These are phyloP conservation scores for Candida ascalaphidarum DNA, from an alignment of 805 yeast genomes.

Conservation along the genomic window DNA sequence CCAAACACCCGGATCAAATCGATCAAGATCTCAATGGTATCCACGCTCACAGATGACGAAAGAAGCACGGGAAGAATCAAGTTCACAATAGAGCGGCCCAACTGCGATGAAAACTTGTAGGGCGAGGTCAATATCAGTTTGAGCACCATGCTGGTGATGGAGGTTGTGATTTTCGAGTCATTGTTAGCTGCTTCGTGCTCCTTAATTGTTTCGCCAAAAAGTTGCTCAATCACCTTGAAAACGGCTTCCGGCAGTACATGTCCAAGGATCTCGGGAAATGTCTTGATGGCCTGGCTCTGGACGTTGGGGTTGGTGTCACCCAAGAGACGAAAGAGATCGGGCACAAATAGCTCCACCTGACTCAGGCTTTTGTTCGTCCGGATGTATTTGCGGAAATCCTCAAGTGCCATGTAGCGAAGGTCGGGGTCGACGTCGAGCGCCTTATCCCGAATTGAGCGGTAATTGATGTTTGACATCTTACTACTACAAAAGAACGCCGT, in stretches of 20 bases:
- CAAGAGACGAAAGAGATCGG: slow-evolving; percentile 35
- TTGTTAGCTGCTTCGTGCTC: slow-evolving; percentile 8
- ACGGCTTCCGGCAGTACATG: slow-evolving; percentile 22
- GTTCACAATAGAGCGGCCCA: slow-evolving; percentile 24
- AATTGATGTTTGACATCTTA: slow-evolving; percentile 17
- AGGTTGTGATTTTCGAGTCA: slow-evolving; percentile 29
- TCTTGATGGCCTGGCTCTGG: slow-evolving; percentile 62
- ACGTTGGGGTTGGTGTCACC: slow-evolving; percentile 64
- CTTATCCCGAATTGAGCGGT: slow-evolving; percentile 27
- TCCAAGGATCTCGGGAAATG: slow-evolving; percentile 40
- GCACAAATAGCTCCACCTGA: slow-evolving; percentile 23
- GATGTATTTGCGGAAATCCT: slow-evolving; percentile 50
- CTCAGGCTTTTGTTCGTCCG: slow-evolving; percentile 15
- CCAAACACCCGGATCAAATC: slow-evolving; percentile 49
- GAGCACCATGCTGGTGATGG: slow-evolving; percentile 46
- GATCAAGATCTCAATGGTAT: slow-evolving; percentile 51
- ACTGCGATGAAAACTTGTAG: slow-evolving; percentile 12
- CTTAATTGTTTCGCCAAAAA: slow-evolving; percentile 13
- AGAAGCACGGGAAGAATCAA: slow-evolving; percentile 31
- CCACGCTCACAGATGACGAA: slow-evolving; percentile 33
- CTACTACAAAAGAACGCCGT: no score
- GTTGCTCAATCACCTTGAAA: slow-evolving; percentile 18
- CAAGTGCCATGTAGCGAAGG: slow-evolving; percentile 76
- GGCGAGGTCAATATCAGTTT: slow-evolving; percentile 31
- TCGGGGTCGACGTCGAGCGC: slow-evolving; percentile 71